Evolutionary conservation across 2,329 filamentous ascomycete genomes (phyloP).

Genomic region (Colletotrichum phormii): DNA sequence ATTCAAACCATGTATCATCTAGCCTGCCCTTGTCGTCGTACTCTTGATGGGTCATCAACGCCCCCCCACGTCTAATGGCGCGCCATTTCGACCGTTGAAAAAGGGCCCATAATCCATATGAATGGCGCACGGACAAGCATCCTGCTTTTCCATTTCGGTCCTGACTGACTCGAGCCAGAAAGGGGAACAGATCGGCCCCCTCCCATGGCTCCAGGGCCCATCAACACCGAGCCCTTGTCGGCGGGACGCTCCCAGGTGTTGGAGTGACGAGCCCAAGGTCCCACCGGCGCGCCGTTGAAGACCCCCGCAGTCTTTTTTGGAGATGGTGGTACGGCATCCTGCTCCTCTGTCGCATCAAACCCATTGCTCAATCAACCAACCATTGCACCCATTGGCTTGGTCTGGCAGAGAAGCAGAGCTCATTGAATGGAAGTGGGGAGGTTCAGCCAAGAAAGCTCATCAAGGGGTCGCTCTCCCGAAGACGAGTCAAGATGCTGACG

Average conservation of each 20-base stretch:
- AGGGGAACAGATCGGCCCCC: conserved; percentile 9
- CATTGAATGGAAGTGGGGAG: neutral
- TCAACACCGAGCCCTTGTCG: conserved; percentile 10
- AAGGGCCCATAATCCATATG: neutral
- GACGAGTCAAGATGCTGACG: conserved; percentile 21
- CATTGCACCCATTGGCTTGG: no score
- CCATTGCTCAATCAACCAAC: neutral
- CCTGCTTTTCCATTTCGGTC: neutral
- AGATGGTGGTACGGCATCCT: neutral
- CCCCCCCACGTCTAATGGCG: neutral
- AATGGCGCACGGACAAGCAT: conserved; percentile 1
- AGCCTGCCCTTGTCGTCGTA: neutral
- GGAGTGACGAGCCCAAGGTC: neutral
- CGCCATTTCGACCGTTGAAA: neutral
- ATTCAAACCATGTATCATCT: neutral
- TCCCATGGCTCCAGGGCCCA: neutral
- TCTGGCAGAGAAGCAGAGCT: neutral
- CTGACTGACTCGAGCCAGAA: neutral
- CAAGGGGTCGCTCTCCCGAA: neutral
- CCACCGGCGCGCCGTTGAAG: neutral
- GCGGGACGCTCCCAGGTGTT: conserved; percentile 14
- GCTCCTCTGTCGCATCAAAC: neutral
- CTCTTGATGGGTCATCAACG: neutral
- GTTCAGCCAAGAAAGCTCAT: neutral
- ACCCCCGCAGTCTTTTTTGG: neutral